A percentile compares a stretch with the other conserved stretches of the same genome.
Evolutionary conservation across 768 basidiomycete genomes (phyloP).

Genomic region (Lentinula sp.): DNA sequence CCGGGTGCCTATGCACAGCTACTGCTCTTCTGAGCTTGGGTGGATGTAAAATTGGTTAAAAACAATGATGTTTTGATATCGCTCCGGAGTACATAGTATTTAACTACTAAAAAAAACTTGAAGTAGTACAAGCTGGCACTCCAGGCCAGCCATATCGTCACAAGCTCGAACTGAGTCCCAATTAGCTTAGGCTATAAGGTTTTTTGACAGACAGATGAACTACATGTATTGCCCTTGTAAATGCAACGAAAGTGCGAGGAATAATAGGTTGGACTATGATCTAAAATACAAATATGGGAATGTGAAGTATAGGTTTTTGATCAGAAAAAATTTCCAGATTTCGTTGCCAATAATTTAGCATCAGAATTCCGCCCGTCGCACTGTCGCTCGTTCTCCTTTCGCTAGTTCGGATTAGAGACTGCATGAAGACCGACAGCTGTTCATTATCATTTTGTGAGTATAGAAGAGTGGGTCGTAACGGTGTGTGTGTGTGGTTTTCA

Average conservation of each 20-base stretch:
- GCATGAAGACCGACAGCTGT: neutral
- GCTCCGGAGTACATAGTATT: no score
- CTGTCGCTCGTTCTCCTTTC: neutral
- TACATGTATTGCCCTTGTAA: neutral
- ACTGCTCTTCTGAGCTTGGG: no score
- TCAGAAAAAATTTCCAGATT: neutral
- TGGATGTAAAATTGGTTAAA: no score
- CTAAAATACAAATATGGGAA: neutral
- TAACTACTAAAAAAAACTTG: no score
- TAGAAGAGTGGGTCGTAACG: neutral
- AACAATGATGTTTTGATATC: no score
- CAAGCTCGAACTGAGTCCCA: neutral
- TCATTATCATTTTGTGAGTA: neutral
- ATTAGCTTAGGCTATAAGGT: neutral
- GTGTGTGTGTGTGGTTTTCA: neutral
- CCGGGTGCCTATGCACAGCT: no score
- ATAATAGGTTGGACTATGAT: neutral
- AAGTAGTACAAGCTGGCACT: no score
- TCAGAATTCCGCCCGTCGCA: neutral
- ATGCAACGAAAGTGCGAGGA: neutral
- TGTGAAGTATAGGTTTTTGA: neutral
- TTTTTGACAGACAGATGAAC: neutral
- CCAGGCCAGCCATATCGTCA: no score
- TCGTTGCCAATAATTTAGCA: neutral
- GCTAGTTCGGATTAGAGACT: neutral